Base-by-base conservation (phyloP, 2,329 filamentous ascomycete genomes). In the Endoconidiophora laricicola region DNA sequence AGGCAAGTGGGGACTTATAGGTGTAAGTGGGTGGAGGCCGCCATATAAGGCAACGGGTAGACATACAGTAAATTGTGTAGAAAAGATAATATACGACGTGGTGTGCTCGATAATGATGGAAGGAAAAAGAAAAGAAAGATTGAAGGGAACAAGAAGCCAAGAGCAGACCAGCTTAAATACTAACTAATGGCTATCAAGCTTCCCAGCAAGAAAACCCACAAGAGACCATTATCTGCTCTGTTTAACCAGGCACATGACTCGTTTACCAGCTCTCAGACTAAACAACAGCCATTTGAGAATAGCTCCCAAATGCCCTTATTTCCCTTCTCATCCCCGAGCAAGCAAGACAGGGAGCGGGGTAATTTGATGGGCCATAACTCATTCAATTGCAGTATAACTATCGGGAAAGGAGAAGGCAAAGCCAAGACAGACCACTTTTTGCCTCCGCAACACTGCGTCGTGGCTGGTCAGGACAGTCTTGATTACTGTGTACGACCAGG, bases 1-100 rank as follows among this genome's bases (percentile, higher is more conserved):
- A 16, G 24, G 14, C 6, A 14, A 33, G 39, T 43, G 47, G 33
- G 41, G 47, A 40, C 16, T 18, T 29, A 23, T 16, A 9, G n/a
- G 36, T 48, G 46, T 48, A 48, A 41, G 46, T 48, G 39, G 23
- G 26, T 36, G 39, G 38, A 44, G 29, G 33, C 22, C 47, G 16
- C 5, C 23, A 41, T 42, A 38, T 24, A 24, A 43, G 20, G n/a
- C 14, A 43, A n/a, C 41, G 6, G 22, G 20, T 7, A 4, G 24
- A 33, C 29, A 12, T 33, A 33, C 29, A 33, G 9, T 10, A 33
- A 9, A 9, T 7, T 10, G 29, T 33, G 12, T 33, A 10, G 16
- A 33, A 33, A 33, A 33, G 29, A 33, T 33, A 12, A 33, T 33
- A 33, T 33, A 12, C 12, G 29, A 33, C 29, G 29, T 12, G 20